phyloP scores from a whole-genome alignment of 1,139 yeast genomes.

The Entelexis paramagnoliae region DNA sequence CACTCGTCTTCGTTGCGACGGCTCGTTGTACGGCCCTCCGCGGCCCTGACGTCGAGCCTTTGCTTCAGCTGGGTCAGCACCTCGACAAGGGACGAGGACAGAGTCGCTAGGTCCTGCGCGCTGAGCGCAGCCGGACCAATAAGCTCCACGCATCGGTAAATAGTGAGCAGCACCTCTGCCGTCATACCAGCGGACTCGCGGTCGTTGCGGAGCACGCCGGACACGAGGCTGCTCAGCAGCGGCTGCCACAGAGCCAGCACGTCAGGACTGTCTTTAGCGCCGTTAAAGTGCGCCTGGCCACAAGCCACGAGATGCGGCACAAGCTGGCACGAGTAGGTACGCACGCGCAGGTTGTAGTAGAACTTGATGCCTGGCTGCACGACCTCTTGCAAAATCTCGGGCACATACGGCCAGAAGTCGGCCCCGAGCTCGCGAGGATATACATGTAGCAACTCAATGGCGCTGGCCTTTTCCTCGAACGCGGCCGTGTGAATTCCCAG shows the following conservation, averaged over 20 bases:
- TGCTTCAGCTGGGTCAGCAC: constrained; percentile 59
- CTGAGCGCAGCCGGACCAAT: constrained; percentile 54
- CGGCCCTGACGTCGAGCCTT: constrained; percentile 62
- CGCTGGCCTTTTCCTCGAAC: constrained; percentile 83
- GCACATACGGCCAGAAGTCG: constrained; percentile 73
- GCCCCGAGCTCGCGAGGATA: constrained; percentile 80
- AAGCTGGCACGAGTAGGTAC: constrained; percentile 78
- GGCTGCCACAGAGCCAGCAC: constrained; percentile 61
- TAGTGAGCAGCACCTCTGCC: constrained; percentile 66
- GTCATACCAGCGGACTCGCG: constrained; percentile 41
- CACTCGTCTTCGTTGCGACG: constrained; percentile 7
- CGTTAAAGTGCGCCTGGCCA: constrained; percentile 32
- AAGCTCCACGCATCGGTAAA: constrained; percentile 56
- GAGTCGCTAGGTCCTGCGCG: constrained; percentile 45
- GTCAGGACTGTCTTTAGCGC: constrained; percentile 36
- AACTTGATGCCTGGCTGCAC: constrained; percentile 84
- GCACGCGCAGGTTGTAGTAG: constrained; percentile 87
- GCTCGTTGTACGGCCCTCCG: constrained; percentile 29
- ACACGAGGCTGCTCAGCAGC: constrained; percentile 57
- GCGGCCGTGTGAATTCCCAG: constrained; percentile 90
- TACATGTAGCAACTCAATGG: constrained; percentile 78
- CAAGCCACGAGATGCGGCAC: constrained; percentile 68
- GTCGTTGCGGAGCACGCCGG: constrained; percentile 53
- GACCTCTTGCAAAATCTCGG: constrained; percentile 65
- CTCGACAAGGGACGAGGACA: constrained; percentile 51